Evolutionary conservation across 805 yeast genomes (phyloP), one percentile per base, ranked within the genome.

Genomic region (Candida argentea): DNA sequence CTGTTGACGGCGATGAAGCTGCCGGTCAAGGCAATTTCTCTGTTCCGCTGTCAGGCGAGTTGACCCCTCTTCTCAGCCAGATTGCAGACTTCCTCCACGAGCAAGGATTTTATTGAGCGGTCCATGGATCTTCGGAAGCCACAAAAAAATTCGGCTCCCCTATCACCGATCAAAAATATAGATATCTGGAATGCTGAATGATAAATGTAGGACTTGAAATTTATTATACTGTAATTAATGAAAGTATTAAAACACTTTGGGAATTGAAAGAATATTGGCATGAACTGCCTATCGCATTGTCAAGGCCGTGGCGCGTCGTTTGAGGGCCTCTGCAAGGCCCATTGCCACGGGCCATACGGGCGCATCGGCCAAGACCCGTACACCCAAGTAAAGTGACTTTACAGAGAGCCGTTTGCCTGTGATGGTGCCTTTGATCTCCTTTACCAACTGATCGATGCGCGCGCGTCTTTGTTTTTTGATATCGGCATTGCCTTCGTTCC

Each of bases 311-410:
- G 46, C 47, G 43, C 86, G 66, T 18, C 75, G 68, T 45, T 77
- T 80, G 42, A 80, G 59, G 2, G 85, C 86, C 46, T 80, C 89
- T 0, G 89, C 89, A 57, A 80, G 78, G 12, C 77, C 70, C 48
- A 81, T 56, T 1, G 86, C 82, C 28, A 80, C 67, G 0, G 91
- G 91, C 93, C 93, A 81, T 15, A 81, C 78, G 10, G 91, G 91
- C 0, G 87, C 87, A 57, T 81, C 91, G 4, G 86, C 85, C 28
- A 81, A 58, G 17, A 81, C 76, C 40, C 85, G 59, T 8, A 81
- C 81, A 22, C 91, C 93, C 21, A 81, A 52, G 31, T 77, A 75
- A 22, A 81, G 52, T 13, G 76, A 44, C 75, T 67, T 28, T 68
- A 60, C 12, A 76, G 70, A 29, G 72, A 57, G 45, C 68, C 59